Conservation (phyloP, 2,329 filamentous ascomycete species). For the Coleophoma cylindrospora region DNA sequence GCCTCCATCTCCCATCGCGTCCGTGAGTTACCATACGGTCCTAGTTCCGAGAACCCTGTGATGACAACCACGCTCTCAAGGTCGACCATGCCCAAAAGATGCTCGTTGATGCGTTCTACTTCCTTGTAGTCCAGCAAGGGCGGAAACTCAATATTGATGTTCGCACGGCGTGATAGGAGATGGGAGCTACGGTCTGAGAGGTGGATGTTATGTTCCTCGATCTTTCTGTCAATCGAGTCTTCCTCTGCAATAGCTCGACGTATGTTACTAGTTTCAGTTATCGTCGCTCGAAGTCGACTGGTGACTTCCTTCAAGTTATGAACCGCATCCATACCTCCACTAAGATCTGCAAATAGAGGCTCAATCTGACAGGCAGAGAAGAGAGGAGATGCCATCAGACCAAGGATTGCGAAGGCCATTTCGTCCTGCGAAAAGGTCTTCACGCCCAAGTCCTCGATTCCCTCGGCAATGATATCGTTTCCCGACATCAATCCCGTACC, state of each 20-base stretch:
- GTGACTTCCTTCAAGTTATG: conserved; percentile 40
- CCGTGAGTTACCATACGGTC: conserved; percentile 93
- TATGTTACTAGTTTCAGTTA: too few relatives aligned
- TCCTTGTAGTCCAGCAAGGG: conserved; percentile 84
- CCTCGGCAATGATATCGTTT: conserved; percentile 94
- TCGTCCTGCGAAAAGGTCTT: conserved; percentile 97
- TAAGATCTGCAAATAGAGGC: conserved; percentile 91
- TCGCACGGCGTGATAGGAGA: conserved; percentile 72
- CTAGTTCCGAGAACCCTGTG: conserved; percentile 88
- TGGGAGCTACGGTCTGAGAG: too few relatives aligned
- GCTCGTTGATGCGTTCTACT: conserved; percentile 64
- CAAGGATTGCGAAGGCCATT: conserved; percentile 94
- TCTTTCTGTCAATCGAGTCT: too few relatives aligned
- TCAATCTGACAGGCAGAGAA: conserved; percentile 91
- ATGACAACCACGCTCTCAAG: conserved; percentile 8
- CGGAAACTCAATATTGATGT: conserved; percentile 95
- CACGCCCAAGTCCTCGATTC: conserved; percentile 88
- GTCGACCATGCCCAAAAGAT: conserved; percentile 72
- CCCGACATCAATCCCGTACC: conserved; percentile 93
- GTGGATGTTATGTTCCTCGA: too few relatives aligned
- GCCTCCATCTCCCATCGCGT: conserved; percentile 99
- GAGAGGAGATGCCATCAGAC: too few relatives aligned
- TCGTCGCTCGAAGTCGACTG: too few relatives aligned
- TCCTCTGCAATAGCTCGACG: too few relatives aligned
- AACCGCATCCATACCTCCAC: conserved; percentile 92